A percentile compares a stretch with the other conserved stretches of the same genome.
Conservation (phyloP, 1,284 basidiomycete genomes). For the Tylopilus orsonianus region DNA sequence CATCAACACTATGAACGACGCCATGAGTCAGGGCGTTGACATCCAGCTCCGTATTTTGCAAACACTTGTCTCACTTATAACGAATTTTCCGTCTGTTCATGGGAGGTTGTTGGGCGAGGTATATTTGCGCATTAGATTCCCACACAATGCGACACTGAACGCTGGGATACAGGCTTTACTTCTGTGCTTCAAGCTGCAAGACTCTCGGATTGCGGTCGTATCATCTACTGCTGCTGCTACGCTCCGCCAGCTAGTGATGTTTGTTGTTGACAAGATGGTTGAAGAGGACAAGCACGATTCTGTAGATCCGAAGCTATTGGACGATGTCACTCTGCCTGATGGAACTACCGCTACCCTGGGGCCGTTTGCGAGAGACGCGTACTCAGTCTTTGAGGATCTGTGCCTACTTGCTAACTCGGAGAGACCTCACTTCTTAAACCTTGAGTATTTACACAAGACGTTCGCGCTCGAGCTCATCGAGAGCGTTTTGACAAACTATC, state of each 20-base stretch:
- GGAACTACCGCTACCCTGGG: slow-evolving; percentile 62
- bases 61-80: slow-evolving; percentile 85
- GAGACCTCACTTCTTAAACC: slow-evolving; percentile 78
- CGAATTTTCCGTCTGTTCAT: slow-evolving; percentile 81
- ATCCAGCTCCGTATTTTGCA: slow-evolving; percentile 92
- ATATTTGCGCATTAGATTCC: slow-evolving; percentile 33
- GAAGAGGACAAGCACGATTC: slow-evolving; percentile 68
- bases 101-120: slow-evolving; percentile 80
- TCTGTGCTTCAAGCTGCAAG: slow-evolving; percentile 92
- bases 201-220: slow-evolving; percentile 93
- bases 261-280: slow-evolving; percentile 93
- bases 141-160: background rate
- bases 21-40: slow-evolving; percentile 91
- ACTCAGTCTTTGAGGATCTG: slow-evolving; percentile 85
- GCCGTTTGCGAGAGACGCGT: slow-evolving; percentile 85
- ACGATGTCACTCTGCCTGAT: slow-evolving; percentile 59
- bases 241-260: slow-evolving; percentile 95
- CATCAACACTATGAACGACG: slow-evolving; percentile 78
- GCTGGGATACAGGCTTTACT: slow-evolving; percentile 66
- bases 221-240: slow-evolving; percentile 97
- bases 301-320: slow-evolving; percentile 32
- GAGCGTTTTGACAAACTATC: slow-evolving; percentile 94
- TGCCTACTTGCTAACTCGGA: slow-evolving; percentile 87
- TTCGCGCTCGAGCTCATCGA: slow-evolving; percentile 96
- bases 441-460: slow-evolving; percentile 87